Conservation (phyloP, 1,284 basidiomycete genomes). For the Volvariella surrecta region DNA sequence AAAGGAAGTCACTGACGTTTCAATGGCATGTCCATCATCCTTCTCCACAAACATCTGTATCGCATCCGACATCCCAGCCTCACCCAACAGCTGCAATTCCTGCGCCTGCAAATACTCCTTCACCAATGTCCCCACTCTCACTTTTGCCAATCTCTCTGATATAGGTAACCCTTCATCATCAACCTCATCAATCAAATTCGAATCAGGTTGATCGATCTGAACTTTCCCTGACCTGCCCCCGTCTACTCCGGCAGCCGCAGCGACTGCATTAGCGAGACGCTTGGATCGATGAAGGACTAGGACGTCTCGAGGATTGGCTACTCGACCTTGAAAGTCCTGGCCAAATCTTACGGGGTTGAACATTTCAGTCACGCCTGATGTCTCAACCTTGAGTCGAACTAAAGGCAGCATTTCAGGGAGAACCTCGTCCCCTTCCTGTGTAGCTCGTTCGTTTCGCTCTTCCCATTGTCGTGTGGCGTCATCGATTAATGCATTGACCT, state of each 20-base stretch:
- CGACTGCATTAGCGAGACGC: constrained; percentile 32
- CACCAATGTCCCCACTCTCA: constrained; percentile 75
- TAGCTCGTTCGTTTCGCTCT: constrained; percentile 60
- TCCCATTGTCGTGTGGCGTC: constrained; percentile 75
- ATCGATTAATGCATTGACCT: constrained; percentile 79
- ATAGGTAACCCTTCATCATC: constrained; percentile 60
- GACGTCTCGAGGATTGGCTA: constrained; percentile 93
- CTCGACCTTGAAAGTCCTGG: constrained; percentile 84
- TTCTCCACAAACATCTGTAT: constrained; percentile 94
- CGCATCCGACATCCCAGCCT: constrained; percentile 83
- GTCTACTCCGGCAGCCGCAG: too few species aligned
- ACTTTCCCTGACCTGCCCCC: constrained; percentile 36
- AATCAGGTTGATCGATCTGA: constrained; percentile 57
- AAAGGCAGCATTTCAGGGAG: constrained; percentile 77
- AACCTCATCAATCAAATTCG: constrained; percentile 73
- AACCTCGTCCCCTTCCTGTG: constrained; percentile 61
- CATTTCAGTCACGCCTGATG: constrained; percentile 81
- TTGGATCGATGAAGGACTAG: constrained; percentile 86
- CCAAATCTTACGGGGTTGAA: constrained; percentile 96
- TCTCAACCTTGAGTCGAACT: constrained; percentile 88
- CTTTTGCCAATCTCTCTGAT: constrained; percentile 59
- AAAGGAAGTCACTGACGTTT: constrained; percentile 63
- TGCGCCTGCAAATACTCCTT: constrained; percentile 85
- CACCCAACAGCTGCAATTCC: constrained; percentile 80
- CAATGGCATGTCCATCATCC: constrained; percentile 88